These are phyloP conservation scores for Rhododendron griersonianum DNA, from an alignment of 148 eudicot species.

Conservation along the genomic window DNA sequence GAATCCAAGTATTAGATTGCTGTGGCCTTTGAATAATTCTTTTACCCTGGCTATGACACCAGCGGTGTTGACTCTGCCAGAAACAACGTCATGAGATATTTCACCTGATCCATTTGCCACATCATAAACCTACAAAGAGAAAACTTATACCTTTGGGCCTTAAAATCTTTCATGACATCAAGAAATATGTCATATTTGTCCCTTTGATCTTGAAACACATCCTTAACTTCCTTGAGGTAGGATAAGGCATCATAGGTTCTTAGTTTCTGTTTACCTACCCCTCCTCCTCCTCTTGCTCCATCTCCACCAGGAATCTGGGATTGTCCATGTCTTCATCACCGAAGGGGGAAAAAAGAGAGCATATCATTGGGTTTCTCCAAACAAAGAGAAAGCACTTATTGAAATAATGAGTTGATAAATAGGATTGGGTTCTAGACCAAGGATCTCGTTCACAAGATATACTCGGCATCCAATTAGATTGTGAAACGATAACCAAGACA, in stretches of 20 bases:
- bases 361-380: background rate
- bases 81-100: conserved; percentile 9
- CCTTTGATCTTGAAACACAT: conserved; percentile 80
- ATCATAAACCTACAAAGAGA: background rate
- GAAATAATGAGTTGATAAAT: too few relatives aligned
- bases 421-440: background rate
- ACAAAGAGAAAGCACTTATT: background rate
- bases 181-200: conserved; percentile 32
- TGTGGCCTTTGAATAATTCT: conserved; percentile 88
- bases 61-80: conserved; percentile 73
- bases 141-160: background rate
- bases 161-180: too few relatives aligned
- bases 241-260: conserved; percentile 90
- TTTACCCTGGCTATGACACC: conserved; percentile 93
- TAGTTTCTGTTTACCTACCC: conserved; percentile 40
- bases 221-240: conserved; percentile 93
- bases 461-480: too few relatives aligned
- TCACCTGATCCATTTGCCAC: background rate
- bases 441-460: background rate
- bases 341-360: background rate
- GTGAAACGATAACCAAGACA: too few relatives aligned
- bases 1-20: conserved; percentile 76
- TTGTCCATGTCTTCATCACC: conserved; percentile 51
- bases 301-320: conserved; percentile 26
- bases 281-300: conserved; percentile 9